Evolutionary conservation across 805 yeast species (phyloP).

Genomic region (Ogataea methanolica): DNA sequence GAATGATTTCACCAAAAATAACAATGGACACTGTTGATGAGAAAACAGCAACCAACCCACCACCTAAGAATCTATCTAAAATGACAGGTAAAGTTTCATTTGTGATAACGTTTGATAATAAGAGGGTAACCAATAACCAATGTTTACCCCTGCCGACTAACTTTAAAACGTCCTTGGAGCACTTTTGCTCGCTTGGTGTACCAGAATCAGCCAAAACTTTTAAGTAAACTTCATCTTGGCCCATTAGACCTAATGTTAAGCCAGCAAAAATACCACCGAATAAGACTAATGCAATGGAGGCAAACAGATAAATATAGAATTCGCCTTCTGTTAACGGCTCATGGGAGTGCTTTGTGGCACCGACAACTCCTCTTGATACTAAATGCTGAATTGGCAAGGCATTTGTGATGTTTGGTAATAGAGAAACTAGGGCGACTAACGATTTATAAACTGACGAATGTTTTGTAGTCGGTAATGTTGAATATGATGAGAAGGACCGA

Average conservation of each 20-base stretch:
- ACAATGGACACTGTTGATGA: conserved; percentile 91
- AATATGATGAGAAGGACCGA: not conserved
- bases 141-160: conserved; percentile 84
- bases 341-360: conserved; percentile 5
- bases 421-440: conserved; percentile 17
- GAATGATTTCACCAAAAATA: conserved; percentile 93
- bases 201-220: conserved; percentile 91
- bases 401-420: conserved; percentile 20
- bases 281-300: conserved; percentile 59
- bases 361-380: conserved; percentile 8
- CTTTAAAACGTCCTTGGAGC: conserved; percentile 67
- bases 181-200: conserved; percentile 56
- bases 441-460: conserved; percentile 6
- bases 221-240: conserved; percentile 92
- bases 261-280: conserved; percentile 93
- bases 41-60: conserved; percentile 96
- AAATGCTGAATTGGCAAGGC: conserved; percentile 22
- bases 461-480: not conserved
- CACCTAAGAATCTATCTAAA: conserved; percentile 87
- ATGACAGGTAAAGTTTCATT: conserved; percentile 94
- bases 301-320: conserved; percentile 43
- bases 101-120: conserved; percentile 84
- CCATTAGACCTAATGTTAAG: conserved; percentile 93
- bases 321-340: conserved; percentile 27
- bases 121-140: conserved; percentile 89